Percentiles rank a stretch among this genome's conserved stretches.
These are phyloP conservation scores for Chrysopogon serrulatus DNA, from an alignment of 176 grass and related monocot genomes.

Conservation along the genomic window DNA sequence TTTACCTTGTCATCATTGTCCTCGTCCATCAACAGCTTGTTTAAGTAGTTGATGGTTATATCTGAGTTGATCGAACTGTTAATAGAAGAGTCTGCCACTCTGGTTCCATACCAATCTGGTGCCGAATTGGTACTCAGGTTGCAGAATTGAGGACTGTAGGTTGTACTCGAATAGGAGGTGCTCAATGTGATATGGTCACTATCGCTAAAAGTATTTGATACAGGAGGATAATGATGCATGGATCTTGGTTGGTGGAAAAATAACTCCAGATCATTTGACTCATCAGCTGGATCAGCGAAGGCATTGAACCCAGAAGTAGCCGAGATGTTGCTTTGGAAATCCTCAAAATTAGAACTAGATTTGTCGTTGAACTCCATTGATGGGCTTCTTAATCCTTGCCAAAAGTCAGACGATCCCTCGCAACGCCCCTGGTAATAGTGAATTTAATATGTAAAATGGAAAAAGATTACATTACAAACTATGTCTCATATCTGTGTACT, in stretches of 20 bases:
- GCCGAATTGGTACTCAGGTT: background rate
- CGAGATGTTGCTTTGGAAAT: background rate
- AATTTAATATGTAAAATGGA: background rate
- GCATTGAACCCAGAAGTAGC: background rate
- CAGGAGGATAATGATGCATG: background rate
- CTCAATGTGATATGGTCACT: background rate
- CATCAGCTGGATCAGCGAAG: background rate
- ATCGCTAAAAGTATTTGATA: background rate
- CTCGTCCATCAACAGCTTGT: slow-evolving; percentile 49
- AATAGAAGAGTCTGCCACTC: background rate
- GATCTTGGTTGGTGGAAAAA: slow-evolving; percentile 12
- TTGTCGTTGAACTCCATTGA: slow-evolving; percentile 5
- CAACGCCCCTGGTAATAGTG: background rate
- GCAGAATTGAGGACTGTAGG: background rate
- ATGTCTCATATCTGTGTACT: background rate
- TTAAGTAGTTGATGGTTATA: slow-evolving; percentile 45
- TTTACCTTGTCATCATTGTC: slow-evolving; percentile 38
- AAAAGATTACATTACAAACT: background rate
- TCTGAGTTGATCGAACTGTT: slow-evolving; percentile 33
- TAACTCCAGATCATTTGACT: slow-evolving; percentile 5
- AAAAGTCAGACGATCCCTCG: background rate
- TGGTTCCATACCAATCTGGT: background rate
- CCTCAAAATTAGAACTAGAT: background rate
- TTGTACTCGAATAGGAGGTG: background rate
- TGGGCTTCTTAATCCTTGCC: background rate